Conservation (phyloP, 148 eudicot genomes). For the Rhododendron vialii region DNA sequence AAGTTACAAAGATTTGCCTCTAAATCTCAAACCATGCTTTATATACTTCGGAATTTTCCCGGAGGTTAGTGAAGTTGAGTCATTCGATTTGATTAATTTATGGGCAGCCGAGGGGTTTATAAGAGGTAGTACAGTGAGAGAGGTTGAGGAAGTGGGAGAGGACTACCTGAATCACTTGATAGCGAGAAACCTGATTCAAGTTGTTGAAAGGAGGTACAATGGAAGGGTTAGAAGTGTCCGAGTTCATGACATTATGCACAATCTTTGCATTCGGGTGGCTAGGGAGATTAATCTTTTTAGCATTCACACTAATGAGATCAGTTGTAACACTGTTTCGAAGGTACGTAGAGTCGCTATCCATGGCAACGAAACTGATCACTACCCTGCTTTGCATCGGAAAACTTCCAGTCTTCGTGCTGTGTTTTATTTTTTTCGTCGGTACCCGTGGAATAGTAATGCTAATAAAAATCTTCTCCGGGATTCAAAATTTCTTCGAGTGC, state of each 20-base stretch:
- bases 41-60: conserved; percentile 10
- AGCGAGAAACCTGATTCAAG: not conserved
- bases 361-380: not conserved
- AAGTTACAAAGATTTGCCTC: conserved; percentile 15
- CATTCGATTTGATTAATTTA: not conserved
- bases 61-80: conserved; percentile 5
- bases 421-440: not conserved
- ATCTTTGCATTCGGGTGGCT: not conserved
- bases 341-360: not conserved
- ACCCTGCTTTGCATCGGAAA: not conserved
- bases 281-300: not conserved
- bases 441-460: no score
- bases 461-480: no score
- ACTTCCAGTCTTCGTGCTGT: not conserved
- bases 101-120: conserved; percentile 9
- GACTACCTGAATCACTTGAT: not conserved
- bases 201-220: not conserved
- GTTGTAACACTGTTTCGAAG: not conserved
- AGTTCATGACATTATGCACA: not conserved
- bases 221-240: not conserved
- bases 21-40: not conserved
- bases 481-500: not conserved
- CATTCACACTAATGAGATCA: not conserved
- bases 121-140: not conserved
- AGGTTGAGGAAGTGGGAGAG: not conserved